Percentiles rank a stretch among this genome's conserved stretches.
Conservation (phyloP, 2,329 filamentous ascomycete species). For the Nectriaceae sp. region DNA sequence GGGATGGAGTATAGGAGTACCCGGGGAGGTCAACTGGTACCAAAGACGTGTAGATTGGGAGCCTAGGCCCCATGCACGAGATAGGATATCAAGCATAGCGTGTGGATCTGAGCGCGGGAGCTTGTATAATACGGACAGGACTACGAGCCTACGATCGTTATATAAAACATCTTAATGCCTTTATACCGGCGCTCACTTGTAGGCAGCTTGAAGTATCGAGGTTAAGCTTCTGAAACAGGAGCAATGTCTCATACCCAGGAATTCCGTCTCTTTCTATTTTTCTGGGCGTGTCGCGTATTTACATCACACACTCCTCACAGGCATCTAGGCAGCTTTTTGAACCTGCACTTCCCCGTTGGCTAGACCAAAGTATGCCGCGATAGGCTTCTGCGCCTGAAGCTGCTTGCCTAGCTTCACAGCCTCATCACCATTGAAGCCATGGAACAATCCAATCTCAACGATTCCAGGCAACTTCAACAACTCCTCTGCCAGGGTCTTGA, state of each 20-base stretch:
- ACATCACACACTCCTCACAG: not conserved
- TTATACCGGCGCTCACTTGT: slow-evolving; percentile 1
- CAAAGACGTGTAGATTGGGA: slow-evolving; percentile 17
- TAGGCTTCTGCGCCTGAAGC: slow-evolving; percentile 81
- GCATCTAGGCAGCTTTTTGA: slow-evolving; percentile 27
- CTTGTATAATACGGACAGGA: slow-evolving; percentile 39
- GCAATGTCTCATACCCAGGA: slow-evolving; percentile 1
- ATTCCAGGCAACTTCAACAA: slow-evolving; percentile 86
- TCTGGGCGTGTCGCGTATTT: not conserved
- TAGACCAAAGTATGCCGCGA: slow-evolving; percentile 95
- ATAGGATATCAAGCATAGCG: slow-evolving; percentile 37
- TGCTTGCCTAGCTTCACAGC: slow-evolving; percentile 53
- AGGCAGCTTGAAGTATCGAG: slow-evolving; percentile 2
- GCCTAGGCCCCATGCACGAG: slow-evolving; percentile 18
- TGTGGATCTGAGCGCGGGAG: slow-evolving; percentile 31
- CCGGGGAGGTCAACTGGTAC: slow-evolving; percentile 22
- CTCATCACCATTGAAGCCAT: slow-evolving; percentile 75
- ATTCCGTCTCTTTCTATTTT: not conserved
- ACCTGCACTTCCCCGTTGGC: slow-evolving; percentile 65
- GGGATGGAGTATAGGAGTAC: slow-evolving; percentile 29
- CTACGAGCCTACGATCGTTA: slow-evolving; percentile 36
- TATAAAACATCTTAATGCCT: slow-evolving; percentile 32
- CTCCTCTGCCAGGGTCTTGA: slow-evolving; percentile 69
- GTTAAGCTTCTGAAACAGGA: slow-evolving; percentile 10
- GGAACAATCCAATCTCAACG: slow-evolving; percentile 89